These are phyloP conservation scores for Fusarium heterosporum DNA, from an alignment of 2,329 filamentous ascomycete species.

Conservation along the genomic window DNA sequence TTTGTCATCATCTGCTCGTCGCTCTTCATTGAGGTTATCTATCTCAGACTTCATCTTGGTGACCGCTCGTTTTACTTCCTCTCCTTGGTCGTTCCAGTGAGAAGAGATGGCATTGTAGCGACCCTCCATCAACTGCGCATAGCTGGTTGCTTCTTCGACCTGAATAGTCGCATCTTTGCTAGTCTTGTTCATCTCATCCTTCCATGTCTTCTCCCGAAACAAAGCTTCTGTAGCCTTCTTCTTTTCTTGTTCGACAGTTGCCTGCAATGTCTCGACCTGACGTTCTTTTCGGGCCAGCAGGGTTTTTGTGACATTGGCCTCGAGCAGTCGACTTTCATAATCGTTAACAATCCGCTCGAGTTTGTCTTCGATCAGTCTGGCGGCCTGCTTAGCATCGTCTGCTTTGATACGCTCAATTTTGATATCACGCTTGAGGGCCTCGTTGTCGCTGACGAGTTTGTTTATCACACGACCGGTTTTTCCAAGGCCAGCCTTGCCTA, in stretches of 20 bases:
- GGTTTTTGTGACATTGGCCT: slow-evolving; percentile 77
- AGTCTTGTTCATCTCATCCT: slow-evolving; percentile 71
- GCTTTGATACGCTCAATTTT: slow-evolving; percentile 73
- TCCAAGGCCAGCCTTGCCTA: slow-evolving; percentile 76
- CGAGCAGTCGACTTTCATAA: slow-evolving; percentile 76
- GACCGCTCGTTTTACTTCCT: slow-evolving; percentile 67
- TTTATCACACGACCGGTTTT: slow-evolving; percentile 86
- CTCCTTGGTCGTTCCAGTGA: slow-evolving; percentile 75
- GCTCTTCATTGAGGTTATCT: slow-evolving; percentile 64
- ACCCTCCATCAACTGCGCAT: slow-evolving; percentile 75
- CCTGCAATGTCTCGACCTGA: slow-evolving; percentile 76
- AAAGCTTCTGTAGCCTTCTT: slow-evolving; percentile 70
- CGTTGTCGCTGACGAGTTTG: slow-evolving; percentile 82
- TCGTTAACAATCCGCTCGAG: slow-evolving; percentile 76
- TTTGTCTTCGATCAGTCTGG: slow-evolving; percentile 76
- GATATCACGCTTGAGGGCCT: slow-evolving; percentile 79
- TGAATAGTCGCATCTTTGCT: slow-evolving; percentile 69
- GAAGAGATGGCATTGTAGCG: slow-evolving; percentile 75
- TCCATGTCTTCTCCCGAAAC: slow-evolving; percentile 71
- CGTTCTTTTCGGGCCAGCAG: slow-evolving; percentile 78
- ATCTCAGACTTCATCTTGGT: slow-evolving; percentile 66
- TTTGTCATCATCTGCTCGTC: slow-evolving; percentile 70
- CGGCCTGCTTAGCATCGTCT: slow-evolving; percentile 77
- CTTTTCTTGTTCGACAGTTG: slow-evolving; percentile 72
- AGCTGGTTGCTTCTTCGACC: slow-evolving; percentile 73